These are phyloP conservation scores for Thraustochytrium striatum DNA, from an alignment of 352 stramenopile genomes.

Conservation along the genomic window DNA sequence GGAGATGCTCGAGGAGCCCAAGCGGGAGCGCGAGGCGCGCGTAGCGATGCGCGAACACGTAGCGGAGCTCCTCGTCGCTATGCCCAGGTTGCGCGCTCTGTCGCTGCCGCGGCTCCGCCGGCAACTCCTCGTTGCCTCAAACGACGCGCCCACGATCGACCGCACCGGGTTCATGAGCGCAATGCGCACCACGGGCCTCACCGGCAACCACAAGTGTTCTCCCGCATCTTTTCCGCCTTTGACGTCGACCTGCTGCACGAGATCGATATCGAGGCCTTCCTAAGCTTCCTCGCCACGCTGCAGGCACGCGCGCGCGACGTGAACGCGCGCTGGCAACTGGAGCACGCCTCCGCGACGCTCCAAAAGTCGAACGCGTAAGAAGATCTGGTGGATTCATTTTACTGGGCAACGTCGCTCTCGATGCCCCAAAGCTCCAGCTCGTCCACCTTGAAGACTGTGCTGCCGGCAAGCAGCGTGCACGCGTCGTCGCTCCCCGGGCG, in stretches of 20 bases:
- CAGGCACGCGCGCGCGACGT: neutral
- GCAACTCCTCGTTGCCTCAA: neutral
- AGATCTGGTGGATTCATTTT: neutral
- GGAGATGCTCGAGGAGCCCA: neutral
- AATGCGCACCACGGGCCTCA: neutral
- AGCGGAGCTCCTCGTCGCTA: neutral
- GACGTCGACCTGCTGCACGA: neutral
- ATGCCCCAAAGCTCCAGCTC: slow-evolving; percentile 49
- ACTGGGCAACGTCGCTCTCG: no score
- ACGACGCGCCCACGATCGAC: neutral
- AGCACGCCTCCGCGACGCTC: neutral
- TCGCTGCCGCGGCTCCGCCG: neutral
- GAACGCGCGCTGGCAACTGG: neutral
- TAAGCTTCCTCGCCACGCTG: neutral
- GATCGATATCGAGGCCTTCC: neutral
- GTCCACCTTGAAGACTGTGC: slow-evolving; percentile 46
- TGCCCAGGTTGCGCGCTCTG: neutral
- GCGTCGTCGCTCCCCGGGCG: neutral
- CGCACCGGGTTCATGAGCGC: neutral
- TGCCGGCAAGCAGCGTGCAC: slow-evolving; percentile 37
- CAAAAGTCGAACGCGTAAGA: neutral
- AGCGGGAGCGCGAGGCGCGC: neutral
- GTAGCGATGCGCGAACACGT: neutral
- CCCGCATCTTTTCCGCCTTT: neutral
- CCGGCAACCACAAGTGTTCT: neutral